Conservation (phyloP, 805 yeast species). For the Schizosaccharomyces japonicus region DNA sequence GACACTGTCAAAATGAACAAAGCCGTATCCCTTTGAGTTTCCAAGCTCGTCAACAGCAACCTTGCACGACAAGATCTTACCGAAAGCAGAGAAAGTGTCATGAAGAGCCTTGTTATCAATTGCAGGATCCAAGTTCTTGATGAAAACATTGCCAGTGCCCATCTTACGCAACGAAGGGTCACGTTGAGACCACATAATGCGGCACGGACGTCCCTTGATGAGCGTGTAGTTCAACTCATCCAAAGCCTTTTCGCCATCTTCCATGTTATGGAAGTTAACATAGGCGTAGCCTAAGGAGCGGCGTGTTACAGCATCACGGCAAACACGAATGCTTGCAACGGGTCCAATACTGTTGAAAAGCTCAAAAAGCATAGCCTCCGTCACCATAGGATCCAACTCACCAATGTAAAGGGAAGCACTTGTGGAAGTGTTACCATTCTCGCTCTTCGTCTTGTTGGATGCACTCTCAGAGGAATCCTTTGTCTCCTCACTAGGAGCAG, state of each 20-base stretch:
- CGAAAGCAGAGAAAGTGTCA: constrained; percentile 93
- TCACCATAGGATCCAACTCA: constrained; percentile 76
- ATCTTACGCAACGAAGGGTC: constrained; percentile 86
- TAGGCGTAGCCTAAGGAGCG: constrained; percentile 95
- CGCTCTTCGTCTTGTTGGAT: not conserved
- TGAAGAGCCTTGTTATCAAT: constrained; percentile 96
- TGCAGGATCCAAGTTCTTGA: constrained; percentile 93
- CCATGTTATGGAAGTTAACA: constrained; percentile 75
- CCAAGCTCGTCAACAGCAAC: constrained; percentile 88
- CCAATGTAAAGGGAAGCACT: constrained; percentile 75
- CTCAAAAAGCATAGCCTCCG: constrained; percentile 86
- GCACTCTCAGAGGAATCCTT: not conserved
- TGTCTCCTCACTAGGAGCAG: not conserved
- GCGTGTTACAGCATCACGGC: constrained; percentile 94
- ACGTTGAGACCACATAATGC: constrained; percentile 99
- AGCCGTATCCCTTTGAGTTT: constrained; percentile 84
- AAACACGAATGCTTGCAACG: constrained; percentile 89
- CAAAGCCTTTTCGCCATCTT: constrained; percentile 81
- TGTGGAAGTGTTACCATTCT: not conserved
- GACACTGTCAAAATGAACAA: constrained; percentile 82
- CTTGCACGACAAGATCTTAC: constrained; percentile 86
- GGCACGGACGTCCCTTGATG: constrained; percentile 87
- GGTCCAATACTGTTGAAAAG: constrained; percentile 84
- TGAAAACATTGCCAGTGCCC: constrained; percentile 90
- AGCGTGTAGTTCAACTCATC: constrained; percentile 85